Base-by-base conservation (phyloP, 139 green algal species). In the Micromonas pusilla region DNA sequence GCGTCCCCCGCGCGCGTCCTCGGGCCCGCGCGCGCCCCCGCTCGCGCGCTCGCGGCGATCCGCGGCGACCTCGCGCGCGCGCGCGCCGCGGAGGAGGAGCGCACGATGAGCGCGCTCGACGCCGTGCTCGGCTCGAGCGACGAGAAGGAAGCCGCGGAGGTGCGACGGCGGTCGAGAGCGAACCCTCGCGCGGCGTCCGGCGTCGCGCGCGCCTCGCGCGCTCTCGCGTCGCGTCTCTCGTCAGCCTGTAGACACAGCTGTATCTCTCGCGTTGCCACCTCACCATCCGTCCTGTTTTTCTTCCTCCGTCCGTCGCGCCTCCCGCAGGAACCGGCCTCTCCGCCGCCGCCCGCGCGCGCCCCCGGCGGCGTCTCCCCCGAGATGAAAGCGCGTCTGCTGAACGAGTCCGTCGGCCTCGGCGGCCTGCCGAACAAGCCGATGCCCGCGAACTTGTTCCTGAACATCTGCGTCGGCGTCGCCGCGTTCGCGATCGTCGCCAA, bases 321-420 rank as follows among this genome's bases (percentile, higher is more conserved):
- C n/a, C n/a, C 45, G 9, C 9, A 57, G 45, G 45, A 57, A 16
- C 45, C 45, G 9, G 45, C 9, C 9, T 16, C 45, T 16, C 9
- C 16, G 9, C 9, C 9, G n/a, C 37, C 68, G 3, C 2, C 2
- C 21, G 36, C 2, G 36, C 37, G 38, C 23, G 62, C 2, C 1
- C 25, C 68, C 37, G 68, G 68, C 0, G 68, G 25, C 0, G 33
- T 87, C 26, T 86, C 83, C 1, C 28, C 32, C 31, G 83, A 63
- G n/a, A 85, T 86, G 83, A 87, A 81, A 21, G 33, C 85, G 79
- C 83, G 84, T 37, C 34, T 87, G 31, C 52, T 79, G 32, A 52
- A 79, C 36, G 83, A 87, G 65, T 87, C 83, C 77, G 62, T 87
- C 21, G 83, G 63, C 19, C 31, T 86, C 23, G 83, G 83, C n/a